A percentile compares a stretch with the other conserved stretches of the same genome.
phyloP scores from a whole-genome alignment of 78 protist genomes.

The Emiliania huxleyi region DNA sequence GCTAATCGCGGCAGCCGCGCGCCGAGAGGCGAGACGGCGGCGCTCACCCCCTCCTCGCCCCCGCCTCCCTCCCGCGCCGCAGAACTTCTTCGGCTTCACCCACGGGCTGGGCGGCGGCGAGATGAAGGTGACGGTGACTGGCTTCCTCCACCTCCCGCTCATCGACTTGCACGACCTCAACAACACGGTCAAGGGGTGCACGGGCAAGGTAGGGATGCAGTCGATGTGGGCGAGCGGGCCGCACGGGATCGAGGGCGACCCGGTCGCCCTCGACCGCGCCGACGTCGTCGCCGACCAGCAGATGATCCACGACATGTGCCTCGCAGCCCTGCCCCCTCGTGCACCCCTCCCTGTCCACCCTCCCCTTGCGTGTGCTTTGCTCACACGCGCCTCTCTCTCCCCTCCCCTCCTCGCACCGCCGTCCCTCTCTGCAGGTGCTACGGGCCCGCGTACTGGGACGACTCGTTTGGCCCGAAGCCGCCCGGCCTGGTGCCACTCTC shows the following conservation, averaged over 20 bases:
- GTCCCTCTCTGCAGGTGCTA: too few relatives aligned
- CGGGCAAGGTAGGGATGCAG: neutral
- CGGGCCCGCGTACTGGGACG: neutral
- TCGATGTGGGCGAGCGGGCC: neutral
- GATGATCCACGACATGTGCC: neutral
- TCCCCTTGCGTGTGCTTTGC: too few relatives aligned
- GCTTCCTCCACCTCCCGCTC: neutral
- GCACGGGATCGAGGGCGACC: neutral
- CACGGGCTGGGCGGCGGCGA: neutral
- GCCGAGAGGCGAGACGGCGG: too few relatives aligned
- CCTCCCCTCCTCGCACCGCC: too few relatives aligned
- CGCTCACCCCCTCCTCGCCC: too few relatives aligned
- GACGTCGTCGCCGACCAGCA: neutral
- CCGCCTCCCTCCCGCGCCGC: neutral
- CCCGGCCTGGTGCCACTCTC: neutral
- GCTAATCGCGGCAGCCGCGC: too few relatives aligned
- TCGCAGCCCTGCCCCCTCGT: too few relatives aligned
- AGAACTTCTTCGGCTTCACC: neutral
- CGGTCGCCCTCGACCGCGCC: neutral
- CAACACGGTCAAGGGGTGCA: neutral
- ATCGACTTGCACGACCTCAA: neutral
- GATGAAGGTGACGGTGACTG: neutral
- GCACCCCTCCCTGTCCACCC: too few relatives aligned
- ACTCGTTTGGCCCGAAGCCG: neutral
- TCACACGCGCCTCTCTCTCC: too few relatives aligned